Percentiles rank a stretch among this genome's conserved stretches.
phyloP scores from a whole-genome alignment of 768 basidiomycete species.

The Boletus tylopilopsis region DNA sequence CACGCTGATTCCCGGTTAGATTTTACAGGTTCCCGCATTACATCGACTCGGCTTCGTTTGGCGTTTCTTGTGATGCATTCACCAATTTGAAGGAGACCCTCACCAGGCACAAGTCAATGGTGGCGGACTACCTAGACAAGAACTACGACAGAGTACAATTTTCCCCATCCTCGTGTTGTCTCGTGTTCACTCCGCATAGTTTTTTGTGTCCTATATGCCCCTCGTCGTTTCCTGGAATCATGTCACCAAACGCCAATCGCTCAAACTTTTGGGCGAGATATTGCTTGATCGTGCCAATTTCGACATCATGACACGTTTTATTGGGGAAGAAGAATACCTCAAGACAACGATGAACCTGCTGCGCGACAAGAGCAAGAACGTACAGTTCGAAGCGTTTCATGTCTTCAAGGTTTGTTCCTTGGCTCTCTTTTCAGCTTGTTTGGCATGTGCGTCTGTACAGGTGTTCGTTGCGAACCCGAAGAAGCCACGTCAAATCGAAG shows the following conservation, averaged over 20 bases:
- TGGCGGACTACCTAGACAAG: slow-evolving; percentile 93
- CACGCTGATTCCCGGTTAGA: slow-evolving; percentile 37
- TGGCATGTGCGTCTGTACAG: slow-evolving; percentile 33
- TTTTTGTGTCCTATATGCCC: slow-evolving; percentile 92
- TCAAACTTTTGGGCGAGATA: slow-evolving; percentile 97
- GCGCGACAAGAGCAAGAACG: slow-evolving; percentile 98
- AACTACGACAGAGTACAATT: slow-evolving; percentile 87
- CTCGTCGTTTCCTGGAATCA: slow-evolving; percentile 94
- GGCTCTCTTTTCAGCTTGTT: background rate
- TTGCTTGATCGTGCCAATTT: slow-evolving; percentile 97
- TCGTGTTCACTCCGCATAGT: slow-evolving; percentile 44
- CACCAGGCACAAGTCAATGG: slow-evolving; percentile 97
- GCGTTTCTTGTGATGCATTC: slow-evolving; percentile 97
- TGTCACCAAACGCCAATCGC: slow-evolving; percentile 97
- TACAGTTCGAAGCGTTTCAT: slow-evolving; percentile 99
- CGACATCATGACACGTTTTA: slow-evolving; percentile 97
- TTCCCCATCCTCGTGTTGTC: background rate
- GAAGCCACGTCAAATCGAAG: slow-evolving; percentile 94
- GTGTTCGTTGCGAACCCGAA: slow-evolving; percentile 99
- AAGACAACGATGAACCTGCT: slow-evolving; percentile 99
- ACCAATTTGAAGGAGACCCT: slow-evolving; percentile 97
- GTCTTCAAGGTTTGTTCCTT: slow-evolving; percentile 84
- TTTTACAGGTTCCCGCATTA: slow-evolving; percentile 98
- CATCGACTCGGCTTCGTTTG: slow-evolving; percentile 97
- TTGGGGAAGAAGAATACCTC: slow-evolving; percentile 89